A percentile compares a stretch with the other conserved stretches of the same genome.
These are phyloP conservation scores for Perilla frutescens DNA, from an alignment of 257 asterid species.

Conservation along the genomic window DNA sequence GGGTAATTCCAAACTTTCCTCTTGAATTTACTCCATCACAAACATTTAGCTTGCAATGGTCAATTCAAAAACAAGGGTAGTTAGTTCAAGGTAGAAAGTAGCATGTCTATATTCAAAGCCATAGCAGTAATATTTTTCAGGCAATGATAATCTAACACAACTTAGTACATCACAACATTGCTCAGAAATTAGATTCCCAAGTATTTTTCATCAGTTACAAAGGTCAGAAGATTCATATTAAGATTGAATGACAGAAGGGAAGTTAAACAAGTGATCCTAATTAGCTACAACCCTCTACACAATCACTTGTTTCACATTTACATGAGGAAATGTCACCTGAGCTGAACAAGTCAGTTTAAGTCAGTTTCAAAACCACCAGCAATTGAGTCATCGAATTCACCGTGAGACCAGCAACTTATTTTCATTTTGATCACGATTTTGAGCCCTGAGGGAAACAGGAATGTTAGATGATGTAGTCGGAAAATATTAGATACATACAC, in stretches of 20 bases:
- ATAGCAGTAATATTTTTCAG: too few species aligned
- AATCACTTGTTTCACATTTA: not conserved
- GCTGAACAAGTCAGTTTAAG: not conserved
- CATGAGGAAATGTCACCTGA: slow-evolving; percentile 1
- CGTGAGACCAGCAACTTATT: not conserved
- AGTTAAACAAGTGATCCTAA: not conserved
- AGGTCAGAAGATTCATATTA: not conserved
- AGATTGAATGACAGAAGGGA: not conserved
- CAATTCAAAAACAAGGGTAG: too few species aligned
- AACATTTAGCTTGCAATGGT: too few species aligned
- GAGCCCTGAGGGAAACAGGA: slow-evolving; percentile 22
- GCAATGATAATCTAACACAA: too few species aligned
- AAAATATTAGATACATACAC: not conserved
- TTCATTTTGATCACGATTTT: not conserved
- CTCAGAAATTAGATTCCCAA: too few species aligned
- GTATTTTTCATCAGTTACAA: not conserved
- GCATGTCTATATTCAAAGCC: too few species aligned
- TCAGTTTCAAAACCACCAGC: not conserved
- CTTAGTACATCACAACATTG: too few species aligned
- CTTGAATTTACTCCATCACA: too few species aligned
- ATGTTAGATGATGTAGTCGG: not conserved
- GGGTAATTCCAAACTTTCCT: too few species aligned
- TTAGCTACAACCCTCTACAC: not conserved
- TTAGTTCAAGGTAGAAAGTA: too few species aligned
- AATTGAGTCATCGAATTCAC: not conserved